A percentile compares a stretch with the other conserved stretches of the same genome.
phyloP scores from a whole-genome alignment of 768 basidiomycete species.

The Phanerodontia chrysosporium region DNA sequence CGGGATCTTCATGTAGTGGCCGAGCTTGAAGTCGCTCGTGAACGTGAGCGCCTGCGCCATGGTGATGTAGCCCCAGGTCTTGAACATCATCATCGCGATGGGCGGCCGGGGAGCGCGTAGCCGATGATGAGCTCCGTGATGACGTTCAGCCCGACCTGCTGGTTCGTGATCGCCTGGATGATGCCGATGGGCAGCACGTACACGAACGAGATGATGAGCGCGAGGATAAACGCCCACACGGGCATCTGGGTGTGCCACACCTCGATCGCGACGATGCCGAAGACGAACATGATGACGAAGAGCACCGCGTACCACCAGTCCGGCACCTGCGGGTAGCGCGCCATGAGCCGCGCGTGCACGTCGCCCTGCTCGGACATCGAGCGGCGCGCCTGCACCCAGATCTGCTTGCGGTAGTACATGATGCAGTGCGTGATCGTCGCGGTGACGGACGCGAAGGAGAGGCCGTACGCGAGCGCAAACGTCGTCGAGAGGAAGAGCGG shows the following conservation, averaged over 20 bases:
- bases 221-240: conserved; percentile 68
- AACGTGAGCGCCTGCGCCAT: conserved; percentile 65
- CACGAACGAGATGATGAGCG: conserved; percentile 44
- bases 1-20: conserved; percentile 70
- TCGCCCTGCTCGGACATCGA: conserved; percentile 78
- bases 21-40: conserved; percentile 71
- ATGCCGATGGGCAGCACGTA: conserved; percentile 80
- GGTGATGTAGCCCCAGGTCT: conserved; percentile 66
- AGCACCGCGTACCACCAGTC: conserved; percentile 81
- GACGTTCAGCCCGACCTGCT: conserved; percentile 65
- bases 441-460: conserved; percentile 40
- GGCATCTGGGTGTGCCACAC: conserved; percentile 73
- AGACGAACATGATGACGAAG: conserved; percentile 64
- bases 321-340: conserved; percentile 68
- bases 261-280: conserved; percentile 65
- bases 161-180: conserved; percentile 80
- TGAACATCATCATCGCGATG: conserved; percentile 78
- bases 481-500: conserved; percentile 37
- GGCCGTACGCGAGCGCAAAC: conserved; percentile 36
- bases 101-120: conserved; percentile 54
- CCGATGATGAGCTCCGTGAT: conserved; percentile 75
- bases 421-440: conserved; percentile 66
- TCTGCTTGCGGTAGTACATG: conserved; percentile 76
- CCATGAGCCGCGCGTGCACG: conserved; percentile 82
- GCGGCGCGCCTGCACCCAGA: conserved; percentile 65